Percentiles rank a stretch among this genome's conserved stretches.
These are phyloP conservation scores for Sequoiadendron giganteum DNA, from an alignment of 75 land plant species.

Conservation along the genomic window DNA sequence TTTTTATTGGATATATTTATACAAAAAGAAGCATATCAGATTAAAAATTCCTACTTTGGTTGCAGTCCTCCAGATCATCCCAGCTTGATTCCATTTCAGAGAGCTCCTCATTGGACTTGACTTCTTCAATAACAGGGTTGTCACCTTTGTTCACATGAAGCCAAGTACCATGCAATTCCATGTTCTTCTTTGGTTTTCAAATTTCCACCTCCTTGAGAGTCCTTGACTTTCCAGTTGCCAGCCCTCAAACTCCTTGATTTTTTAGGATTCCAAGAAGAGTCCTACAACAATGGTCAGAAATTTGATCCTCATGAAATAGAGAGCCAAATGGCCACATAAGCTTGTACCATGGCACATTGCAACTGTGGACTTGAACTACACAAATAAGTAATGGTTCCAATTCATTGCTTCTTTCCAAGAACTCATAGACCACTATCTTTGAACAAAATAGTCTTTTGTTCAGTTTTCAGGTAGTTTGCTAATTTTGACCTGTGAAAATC, in stretches of 20 bases:
- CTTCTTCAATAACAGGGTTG: too few species aligned
- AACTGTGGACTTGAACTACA: not conserved
- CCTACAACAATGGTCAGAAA: not conserved
- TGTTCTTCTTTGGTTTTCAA: too few species aligned
- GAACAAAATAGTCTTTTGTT: not conserved
- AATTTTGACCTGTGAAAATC: not conserved
- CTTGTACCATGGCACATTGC: not conserved
- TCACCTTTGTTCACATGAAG: too few species aligned
- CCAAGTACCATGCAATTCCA: too few species aligned
- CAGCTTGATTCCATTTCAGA: too few species aligned
- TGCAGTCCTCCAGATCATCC: too few species aligned
- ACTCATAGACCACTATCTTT: not conserved
- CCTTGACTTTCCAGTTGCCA: too few species aligned
- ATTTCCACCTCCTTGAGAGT: too few species aligned
- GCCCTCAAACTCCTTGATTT: not conserved
- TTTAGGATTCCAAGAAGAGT: not conserved
- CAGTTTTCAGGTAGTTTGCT: not conserved
- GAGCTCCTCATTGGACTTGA: too few species aligned
- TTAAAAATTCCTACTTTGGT: too few species aligned
- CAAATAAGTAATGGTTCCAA: not conserved
- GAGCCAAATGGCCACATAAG: not conserved
- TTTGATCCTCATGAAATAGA: not conserved
- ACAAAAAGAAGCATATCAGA: too few species aligned
- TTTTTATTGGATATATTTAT: too few species aligned
- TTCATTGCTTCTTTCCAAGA: not conserved